Base-by-base conservation (phyloP, 2,329 filamentous ascomycete species). In the Fusarium proliferatum region DNA sequence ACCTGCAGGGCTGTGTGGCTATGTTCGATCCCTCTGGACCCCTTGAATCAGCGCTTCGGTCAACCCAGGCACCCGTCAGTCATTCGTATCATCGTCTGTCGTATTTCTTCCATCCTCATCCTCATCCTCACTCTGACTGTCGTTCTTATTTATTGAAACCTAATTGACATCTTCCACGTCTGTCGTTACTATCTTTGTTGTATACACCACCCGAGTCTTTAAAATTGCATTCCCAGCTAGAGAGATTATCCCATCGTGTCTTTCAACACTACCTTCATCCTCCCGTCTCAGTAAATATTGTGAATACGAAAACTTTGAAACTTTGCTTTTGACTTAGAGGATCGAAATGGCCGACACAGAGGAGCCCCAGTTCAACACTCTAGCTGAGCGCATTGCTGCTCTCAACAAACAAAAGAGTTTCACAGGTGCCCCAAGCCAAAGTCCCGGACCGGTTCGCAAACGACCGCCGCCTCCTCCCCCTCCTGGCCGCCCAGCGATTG, bases 351-450 rank as follows among this genome's bases (percentile, higher is more conserved):
- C 88, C 12, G 90, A 92, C 59, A 83, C 86, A 49, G 88, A 91
- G 75, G 90, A 91, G 77, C 89, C 89, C 43, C 87, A 87, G 69
- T 91, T 90, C 80, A 90, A 84, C 66, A 87, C 87, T 12, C 85
- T 92, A 33, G 86, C 88, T 9, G 89, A 91, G 80, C 86, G 90
- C 59, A 92, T 92, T 71, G 89, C 90, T 15, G 90, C 90, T 36
- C 85, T 92, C 71, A 91, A 91, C 74, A 82, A 84, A 77, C 87
- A 91, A 80, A 88, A 89, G 81, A 88, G 88, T 83, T 89, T 91
- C 82, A 83, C 82, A 82, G 83, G 82, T 60, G 69, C 81, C 33
- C 63, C 59, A 61, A 67, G 45, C 15, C 82, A 82, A 38, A 78
- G 82, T 19, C 81, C 83, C 28, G 80, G 81, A 61, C 81, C 85